Evolutionary conservation across 2,329 filamentous ascomycete genomes (phyloP).

Genomic region (Arthrobotrys iridis): DNA sequence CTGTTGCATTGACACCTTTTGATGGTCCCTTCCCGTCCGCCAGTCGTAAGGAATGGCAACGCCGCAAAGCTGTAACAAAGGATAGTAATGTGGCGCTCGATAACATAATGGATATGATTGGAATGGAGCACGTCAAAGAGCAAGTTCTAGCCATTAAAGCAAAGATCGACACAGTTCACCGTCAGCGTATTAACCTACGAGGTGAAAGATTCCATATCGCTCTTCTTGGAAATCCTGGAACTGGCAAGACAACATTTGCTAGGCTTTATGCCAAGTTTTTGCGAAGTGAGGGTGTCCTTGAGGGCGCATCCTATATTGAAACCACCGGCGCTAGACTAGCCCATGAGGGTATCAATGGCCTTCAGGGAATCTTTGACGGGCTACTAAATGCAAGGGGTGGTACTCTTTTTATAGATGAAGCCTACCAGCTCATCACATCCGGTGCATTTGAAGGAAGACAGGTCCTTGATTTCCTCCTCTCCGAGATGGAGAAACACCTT

Average conservation of each 20-base stretch:
- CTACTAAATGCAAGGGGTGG: slow-evolving; percentile 72
- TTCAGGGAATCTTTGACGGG: slow-evolving; percentile 68
- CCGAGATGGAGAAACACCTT: slow-evolving; percentile 76
- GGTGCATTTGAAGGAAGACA: slow-evolving; percentile 69
- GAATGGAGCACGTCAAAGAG: slow-evolving; percentile 75
- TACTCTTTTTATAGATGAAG: slow-evolving; percentile 80
- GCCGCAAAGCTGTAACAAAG: slow-evolving; percentile 67
- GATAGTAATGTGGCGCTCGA: slow-evolving; percentile 69
- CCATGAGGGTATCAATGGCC: slow-evolving; percentile 69
- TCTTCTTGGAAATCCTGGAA: slow-evolving; percentile 78
- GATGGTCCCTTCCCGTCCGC: slow-evolving; percentile 23
- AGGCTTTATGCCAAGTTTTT: slow-evolving; percentile 75
- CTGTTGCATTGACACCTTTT: background rate
- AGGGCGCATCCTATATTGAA: slow-evolving; percentile 71
- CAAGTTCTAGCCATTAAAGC: slow-evolving; percentile 72
- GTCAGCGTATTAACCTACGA: slow-evolving; percentile 68
- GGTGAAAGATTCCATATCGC: slow-evolving; percentile 71
- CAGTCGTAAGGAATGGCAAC: slow-evolving; percentile 69
- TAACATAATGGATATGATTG: slow-evolving; percentile 74
- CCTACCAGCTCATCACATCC: slow-evolving; percentile 75
- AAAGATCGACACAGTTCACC: slow-evolving; percentile 69
- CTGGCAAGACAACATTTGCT: slow-evolving; percentile 79
- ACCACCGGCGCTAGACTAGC: slow-evolving; percentile 75
- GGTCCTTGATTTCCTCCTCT: slow-evolving; percentile 76
- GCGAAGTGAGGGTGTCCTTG: slow-evolving; percentile 70